Conservation (phyloP, 2,329 filamentous ascomycete genomes). For the Emericellopsis atlantica region DNA sequence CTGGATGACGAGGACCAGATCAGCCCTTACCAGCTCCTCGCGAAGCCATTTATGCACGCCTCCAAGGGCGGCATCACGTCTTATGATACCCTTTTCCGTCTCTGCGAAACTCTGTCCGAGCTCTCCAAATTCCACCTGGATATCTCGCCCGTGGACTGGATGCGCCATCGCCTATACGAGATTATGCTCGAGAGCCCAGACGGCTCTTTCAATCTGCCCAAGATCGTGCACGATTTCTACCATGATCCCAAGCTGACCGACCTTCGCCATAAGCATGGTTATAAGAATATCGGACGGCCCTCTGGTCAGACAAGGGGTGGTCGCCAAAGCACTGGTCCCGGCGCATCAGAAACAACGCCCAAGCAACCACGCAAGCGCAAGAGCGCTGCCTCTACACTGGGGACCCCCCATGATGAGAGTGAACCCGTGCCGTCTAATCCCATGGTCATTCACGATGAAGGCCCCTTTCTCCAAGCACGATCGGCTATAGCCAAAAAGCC, state of each 20-base stretch:
- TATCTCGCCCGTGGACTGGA: slow-evolving; percentile 40
- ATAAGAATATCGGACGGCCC: slow-evolving; percentile 44
- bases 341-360: not conserved
- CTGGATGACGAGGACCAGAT: slow-evolving; percentile 33
- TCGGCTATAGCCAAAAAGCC: slow-evolving; percentile 1
- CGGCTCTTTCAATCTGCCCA: slow-evolving; percentile 35
- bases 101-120: slow-evolving; percentile 40
- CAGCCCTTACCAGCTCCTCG: slow-evolving; percentile 43
- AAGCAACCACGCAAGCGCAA: slow-evolving; percentile 17
- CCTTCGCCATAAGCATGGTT: slow-evolving; percentile 38
- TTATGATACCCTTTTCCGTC: slow-evolving; percentile 44
- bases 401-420: not conserved
- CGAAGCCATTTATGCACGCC: slow-evolving; percentile 33
- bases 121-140: slow-evolving; percentile 40
- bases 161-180: slow-evolving; percentile 43
- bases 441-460: slow-evolving; percentile 1
- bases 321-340: slow-evolving; percentile 1
- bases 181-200: slow-evolving; percentile 23
- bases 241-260: slow-evolving; percentile 38
- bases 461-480: slow-evolving; percentile 1
- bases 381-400: slow-evolving; percentile 2
- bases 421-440: slow-evolving; percentile 5
- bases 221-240: slow-evolving; percentile 40
- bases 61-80: slow-evolving; percentile 28
- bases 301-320: slow-evolving; percentile 27